phyloP scores from a whole-genome alignment of 805 yeast genomes.

The Starmerella etchellsii region DNA sequence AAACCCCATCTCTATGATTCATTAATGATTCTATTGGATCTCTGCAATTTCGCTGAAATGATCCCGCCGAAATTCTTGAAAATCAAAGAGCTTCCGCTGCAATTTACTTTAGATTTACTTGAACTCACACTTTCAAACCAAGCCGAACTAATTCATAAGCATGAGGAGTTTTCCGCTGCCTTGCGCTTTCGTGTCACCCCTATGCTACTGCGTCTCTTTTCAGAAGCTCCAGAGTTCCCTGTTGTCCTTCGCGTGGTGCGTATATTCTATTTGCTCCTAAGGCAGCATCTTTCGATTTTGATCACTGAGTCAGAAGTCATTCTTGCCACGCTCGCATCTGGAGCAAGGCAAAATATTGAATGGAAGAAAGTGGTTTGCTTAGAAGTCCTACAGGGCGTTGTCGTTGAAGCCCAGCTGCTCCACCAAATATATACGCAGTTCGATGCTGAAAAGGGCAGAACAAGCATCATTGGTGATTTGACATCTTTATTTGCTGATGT shows the following conservation, averaged over 20 bases:
- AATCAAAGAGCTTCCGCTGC: conserved; percentile 41
- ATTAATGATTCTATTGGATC: conserved; percentile 52
- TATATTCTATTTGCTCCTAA: conserved; percentile 47
- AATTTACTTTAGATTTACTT: conserved; percentile 66
- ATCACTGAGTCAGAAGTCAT: conserved; percentile 74
- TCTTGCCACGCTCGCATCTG: conserved; percentile 57
- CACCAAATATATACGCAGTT: conserved; percentile 44
- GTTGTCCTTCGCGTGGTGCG: conserved; percentile 65
- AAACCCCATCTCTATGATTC: conserved; percentile 54
- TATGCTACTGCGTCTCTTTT: conserved; percentile 51
- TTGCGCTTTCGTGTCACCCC: conserved; percentile 65
- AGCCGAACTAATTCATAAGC: conserved; percentile 39
- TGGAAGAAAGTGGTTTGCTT: conserved; percentile 70
- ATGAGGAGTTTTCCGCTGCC: conserved; percentile 52
- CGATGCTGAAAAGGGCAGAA: conserved; percentile 38
- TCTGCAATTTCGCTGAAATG: conserved; percentile 54
- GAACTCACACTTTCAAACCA: conserved; percentile 68
- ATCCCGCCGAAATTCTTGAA: conserved; percentile 44
- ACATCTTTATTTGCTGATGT: conserved; percentile 11
- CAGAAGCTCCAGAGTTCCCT: conserved; percentile 46
- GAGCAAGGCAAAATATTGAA: conserved; percentile 35
- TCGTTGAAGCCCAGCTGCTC: conserved; percentile 43
- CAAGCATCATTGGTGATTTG: conserved; percentile 8
- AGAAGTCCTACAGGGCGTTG: conserved; percentile 55
- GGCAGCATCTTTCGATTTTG: conserved; percentile 47